These are phyloP conservation scores for Suillus spraguei DNA, from an alignment of 768 basidiomycete genomes.

Conservation along the genomic window DNA sequence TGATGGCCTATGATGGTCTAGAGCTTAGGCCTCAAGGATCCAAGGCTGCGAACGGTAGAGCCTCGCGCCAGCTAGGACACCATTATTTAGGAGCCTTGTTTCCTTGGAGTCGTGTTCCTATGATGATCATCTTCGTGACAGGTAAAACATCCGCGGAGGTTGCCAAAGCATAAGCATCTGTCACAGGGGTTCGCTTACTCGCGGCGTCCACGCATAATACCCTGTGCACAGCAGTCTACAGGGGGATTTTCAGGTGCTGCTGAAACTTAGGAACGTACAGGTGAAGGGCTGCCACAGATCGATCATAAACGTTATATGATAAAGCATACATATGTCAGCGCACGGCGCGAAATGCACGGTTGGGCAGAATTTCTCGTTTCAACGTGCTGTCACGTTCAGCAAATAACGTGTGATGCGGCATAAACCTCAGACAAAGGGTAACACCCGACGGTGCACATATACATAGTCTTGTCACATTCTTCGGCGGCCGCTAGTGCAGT, in stretches of 20 bases:
- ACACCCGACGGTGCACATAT: neutral
- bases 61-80: neutral
- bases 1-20: no score
- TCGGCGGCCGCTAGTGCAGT: neutral
- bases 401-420: neutral
- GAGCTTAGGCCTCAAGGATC: neutral
- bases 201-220: neutral
- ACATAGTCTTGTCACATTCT: neutral
- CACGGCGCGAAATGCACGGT: neutral
- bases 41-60: neutral
- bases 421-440: neutral
- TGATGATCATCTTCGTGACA: constrained; percentile 1
- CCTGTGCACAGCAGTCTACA: neutral
- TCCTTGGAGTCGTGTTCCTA: constrained; percentile 1
- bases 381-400: neutral
- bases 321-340: neutral
- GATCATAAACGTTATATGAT: neutral
- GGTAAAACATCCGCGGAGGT: neutral
- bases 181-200: neutral
- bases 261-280: neutral
- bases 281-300: constrained; percentile 9
- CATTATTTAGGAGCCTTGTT: constrained; percentile 1
- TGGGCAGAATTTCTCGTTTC: neutral
- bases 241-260: constrained; percentile 5
- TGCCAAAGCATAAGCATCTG: neutral